phyloP scores from a whole-genome alignment of 768 basidiomycete species.

The Leccinum subgranulosum region DNA sequence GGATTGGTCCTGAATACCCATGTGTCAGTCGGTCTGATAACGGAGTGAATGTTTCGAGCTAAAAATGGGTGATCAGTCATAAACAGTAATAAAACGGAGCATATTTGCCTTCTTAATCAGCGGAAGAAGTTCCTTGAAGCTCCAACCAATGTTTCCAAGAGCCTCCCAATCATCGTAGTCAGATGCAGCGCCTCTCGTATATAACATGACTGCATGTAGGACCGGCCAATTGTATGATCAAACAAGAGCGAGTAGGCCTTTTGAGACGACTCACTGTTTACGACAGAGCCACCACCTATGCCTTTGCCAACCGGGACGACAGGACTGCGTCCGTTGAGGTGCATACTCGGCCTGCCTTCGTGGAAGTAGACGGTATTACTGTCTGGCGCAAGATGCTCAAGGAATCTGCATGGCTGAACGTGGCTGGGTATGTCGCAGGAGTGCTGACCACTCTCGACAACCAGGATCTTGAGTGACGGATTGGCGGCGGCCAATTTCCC shows the following conservation, averaged over 20 bases:
- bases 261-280: conserved; percentile 47
- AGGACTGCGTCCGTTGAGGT: conserved; percentile 42
- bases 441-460: conserved; percentile 20
- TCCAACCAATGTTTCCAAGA: conserved; percentile 58
- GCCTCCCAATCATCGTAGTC: conserved; percentile 63
- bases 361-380: conserved; percentile 46
- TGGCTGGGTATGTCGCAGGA: conserved; percentile 45
- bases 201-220: conserved; percentile 39
- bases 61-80: conserved; percentile 29
- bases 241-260: background rate
- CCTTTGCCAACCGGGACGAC: conserved; percentile 46
- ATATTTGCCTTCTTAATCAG: conserved; percentile 50
- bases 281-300: conserved; percentile 60
- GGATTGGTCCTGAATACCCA: conserved; percentile 34
- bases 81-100: conserved; percentile 29
- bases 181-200: conserved; percentile 55
- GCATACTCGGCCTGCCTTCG: conserved; percentile 36
- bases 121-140: conserved; percentile 54
- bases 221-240: too few species aligned
- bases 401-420: conserved; percentile 52
- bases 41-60: conserved; percentile 37
- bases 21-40: conserved; percentile 33
- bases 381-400: conserved; percentile 38
- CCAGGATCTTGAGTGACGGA: conserved; percentile 52
- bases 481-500: conserved; percentile 51